These are phyloP conservation scores for Fusarium albosuccineum DNA, from an alignment of 2,329 filamentous ascomycete species.

Conservation along the genomic window DNA sequence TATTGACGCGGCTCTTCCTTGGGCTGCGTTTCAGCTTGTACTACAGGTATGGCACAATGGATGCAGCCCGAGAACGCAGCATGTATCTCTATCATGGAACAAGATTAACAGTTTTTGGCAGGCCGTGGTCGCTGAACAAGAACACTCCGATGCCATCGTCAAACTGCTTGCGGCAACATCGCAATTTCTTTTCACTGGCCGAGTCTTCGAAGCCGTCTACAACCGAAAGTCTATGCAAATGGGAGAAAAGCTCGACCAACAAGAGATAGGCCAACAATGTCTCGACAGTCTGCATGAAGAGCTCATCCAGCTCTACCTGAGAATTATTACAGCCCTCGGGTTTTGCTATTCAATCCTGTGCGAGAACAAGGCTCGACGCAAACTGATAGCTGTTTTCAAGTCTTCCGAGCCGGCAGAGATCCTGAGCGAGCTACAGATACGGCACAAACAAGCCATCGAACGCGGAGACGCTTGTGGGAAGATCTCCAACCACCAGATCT, in stretches of 20 bases:
- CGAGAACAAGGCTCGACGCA: background rate
- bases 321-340: background rate
- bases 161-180: background rate
- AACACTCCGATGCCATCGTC: background rate
- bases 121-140: background rate
- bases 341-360: no score
- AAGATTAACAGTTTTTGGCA: background rate
- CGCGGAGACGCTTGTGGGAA: background rate
- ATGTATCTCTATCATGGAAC: no score
- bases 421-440: background rate
- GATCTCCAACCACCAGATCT: background rate
- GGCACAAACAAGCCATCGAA: background rate
- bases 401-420: background rate
- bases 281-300: background rate
- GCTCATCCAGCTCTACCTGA: background rate
- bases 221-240: background rate
- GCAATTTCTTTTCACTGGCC: background rate
- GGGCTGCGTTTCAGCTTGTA: conserved; percentile 14
- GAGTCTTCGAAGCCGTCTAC: background rate
- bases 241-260: no score
- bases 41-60: background rate
- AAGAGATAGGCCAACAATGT: background rate
- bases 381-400: background rate
- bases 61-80: background rate
- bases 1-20: conserved; percentile 14